These are phyloP conservation scores for Sugiyamaella chiloensis DNA, from an alignment of 805 yeast species.

Conservation along the genomic window DNA sequence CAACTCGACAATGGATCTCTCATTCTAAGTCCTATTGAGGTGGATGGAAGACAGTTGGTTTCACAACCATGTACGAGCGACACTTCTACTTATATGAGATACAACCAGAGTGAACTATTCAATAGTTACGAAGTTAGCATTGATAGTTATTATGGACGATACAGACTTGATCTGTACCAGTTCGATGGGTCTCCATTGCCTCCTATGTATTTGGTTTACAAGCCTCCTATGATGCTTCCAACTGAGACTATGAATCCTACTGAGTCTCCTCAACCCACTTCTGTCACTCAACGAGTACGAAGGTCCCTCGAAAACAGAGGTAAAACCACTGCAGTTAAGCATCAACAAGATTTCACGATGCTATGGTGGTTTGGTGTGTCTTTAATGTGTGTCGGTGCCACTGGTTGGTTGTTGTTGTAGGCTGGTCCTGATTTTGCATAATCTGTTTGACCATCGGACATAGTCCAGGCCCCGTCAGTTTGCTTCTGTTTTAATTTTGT, in stretches of 20 bases:
- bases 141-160: slow-evolving; percentile 82
- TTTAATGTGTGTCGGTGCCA: slow-evolving; percentile 37
- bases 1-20: slow-evolving; percentile 62
- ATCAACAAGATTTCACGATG: slow-evolving; percentile 23
- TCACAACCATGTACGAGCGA: slow-evolving; percentile 74
- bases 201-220: slow-evolving; percentile 87
- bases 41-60: slow-evolving; percentile 89
- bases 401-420: slow-evolving; percentile 34
- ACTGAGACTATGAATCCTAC: slow-evolving; percentile 90
- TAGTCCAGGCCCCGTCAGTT: too few relatives aligned
- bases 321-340: slow-evolving; percentile 61
- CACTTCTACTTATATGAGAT: slow-evolving; percentile 54
- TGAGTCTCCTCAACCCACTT: slow-evolving; percentile 17
- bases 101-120: slow-evolving; percentile 62
- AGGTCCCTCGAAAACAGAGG: slow-evolving; percentile 77
- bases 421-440: too few relatives aligned
- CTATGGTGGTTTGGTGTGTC: slow-evolving; percentile 41
- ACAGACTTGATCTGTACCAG: slow-evolving; percentile 67
- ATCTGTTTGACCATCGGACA: too few relatives aligned
- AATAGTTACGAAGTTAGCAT: slow-evolving; percentile 55
- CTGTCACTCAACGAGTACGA: slow-evolving; percentile 42
- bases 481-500: too few relatives aligned
- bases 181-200: slow-evolving; percentile 72
- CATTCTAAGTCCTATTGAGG: slow-evolving; percentile 65
- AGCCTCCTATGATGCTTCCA: slow-evolving; percentile 96